Evolutionary conservation across 306 rosid species (phyloP).

Genomic region (Hylodesmum podocarpum): DNA sequence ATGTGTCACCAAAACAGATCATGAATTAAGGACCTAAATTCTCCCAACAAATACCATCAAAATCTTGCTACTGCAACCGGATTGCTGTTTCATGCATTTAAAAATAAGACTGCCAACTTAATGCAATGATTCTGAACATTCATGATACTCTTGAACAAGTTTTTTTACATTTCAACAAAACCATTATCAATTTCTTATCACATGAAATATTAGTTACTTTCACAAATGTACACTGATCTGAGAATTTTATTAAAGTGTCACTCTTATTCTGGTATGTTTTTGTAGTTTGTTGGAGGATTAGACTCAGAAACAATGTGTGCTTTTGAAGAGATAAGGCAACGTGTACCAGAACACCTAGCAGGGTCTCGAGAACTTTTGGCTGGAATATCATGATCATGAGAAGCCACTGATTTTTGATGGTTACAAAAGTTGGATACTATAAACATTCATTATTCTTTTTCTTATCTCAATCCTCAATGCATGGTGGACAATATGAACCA

Average conservation of each 20-base stretch:
- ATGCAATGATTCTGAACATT: background rate
- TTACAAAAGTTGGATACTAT: constrained; percentile 12
- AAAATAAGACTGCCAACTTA: background rate
- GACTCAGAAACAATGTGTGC: constrained; percentile 88
- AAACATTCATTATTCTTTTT: constrained; percentile 38
- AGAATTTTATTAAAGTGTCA: background rate
- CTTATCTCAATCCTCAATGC: constrained; percentile 5
- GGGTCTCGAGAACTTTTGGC: constrained; percentile 63
- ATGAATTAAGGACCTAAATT: background rate
- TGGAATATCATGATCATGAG: constrained; percentile 57
- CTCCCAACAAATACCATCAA: background rate
- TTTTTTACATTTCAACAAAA: background rate
- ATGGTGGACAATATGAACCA: background rate
- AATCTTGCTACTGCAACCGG: background rate
- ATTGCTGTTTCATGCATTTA: background rate
- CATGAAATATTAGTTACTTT: background rate
- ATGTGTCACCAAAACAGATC: background rate
- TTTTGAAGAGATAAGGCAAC: constrained; percentile 79
- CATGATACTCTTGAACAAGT: background rate
- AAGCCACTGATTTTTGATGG: constrained; percentile 29
- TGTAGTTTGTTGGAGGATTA: constrained; percentile 92
- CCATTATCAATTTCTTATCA: background rate
- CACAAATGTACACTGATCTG: too few relatives aligned
- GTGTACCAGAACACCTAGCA: constrained; percentile 53
- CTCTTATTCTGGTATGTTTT: constrained; percentile 1